Base-by-base conservation (phyloP, 192 early-diverging fungal genomes). In the Chytriomyces hyalinus region DNA sequence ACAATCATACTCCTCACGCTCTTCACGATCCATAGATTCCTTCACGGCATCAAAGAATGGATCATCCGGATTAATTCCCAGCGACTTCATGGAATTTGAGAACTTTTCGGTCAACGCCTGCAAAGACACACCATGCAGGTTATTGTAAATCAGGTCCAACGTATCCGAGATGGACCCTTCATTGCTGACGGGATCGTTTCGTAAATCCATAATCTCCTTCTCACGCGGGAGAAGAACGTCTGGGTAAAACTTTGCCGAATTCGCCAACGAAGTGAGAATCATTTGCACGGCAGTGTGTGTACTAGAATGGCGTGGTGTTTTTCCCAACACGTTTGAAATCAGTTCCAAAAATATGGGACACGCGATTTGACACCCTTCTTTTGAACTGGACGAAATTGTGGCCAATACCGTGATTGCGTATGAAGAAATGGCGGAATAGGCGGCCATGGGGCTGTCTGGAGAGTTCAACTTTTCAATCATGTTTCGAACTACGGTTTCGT, bases 21-120 rank as follows among this genome's bases (percentile, higher is more conserved):
- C n/a, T 22, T 45, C 67, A 3, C 43, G 48, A 22, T 65, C 59
- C 63, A 75, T 65, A 47, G 36, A 45, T 20, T 75, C 63, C 47
- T 75, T 43, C 22, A 75, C 73, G 7, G 73, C 73, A 8, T 64
- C 73, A 76, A 81, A 70, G 43, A 81, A 77, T 2, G 74, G 75
- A 20, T 11, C 47, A 49, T 67, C 73, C 4, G 75, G 67, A 53
- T 81, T 51, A 50, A 81, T 77, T 4, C 80, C 80, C 5, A 81
- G 43, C 8, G 24, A 45, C 69, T 81, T 77, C 61, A 78, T 70
- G n/a, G 48, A 53, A 10, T 6, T 47, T 43, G 28, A 48, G 5
- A 75, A 50, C 44, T 75, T 64, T 6, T 44, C 61, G 2, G 7
- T 22, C 22, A 75, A 47, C 47, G 43, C 15, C 2, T 6, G 8